phyloP scores from a whole-genome alignment of 495 filamentous ascomycete genomes.

The Neohortaea acidophila region DNA sequence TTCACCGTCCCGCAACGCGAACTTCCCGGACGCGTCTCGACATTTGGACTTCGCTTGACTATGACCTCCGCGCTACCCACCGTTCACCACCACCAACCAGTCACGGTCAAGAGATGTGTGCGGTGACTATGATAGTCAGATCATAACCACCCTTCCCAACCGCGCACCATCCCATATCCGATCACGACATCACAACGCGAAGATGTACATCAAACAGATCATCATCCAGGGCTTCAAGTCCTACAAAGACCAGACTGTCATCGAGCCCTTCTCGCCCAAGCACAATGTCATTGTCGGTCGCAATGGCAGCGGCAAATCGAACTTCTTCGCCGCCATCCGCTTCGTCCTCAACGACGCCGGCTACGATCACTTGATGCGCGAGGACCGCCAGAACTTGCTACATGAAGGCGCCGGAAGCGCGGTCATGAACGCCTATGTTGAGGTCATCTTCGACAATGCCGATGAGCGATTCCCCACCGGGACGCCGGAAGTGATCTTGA shows the following conservation, averaged over 20 bases:
- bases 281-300: conserved; percentile 98
- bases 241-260: conserved; percentile 99
- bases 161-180: neutral
- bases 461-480: conserved; percentile 94
- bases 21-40: too few species aligned
- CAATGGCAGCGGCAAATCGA: conserved; percentile 98
- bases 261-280: conserved; percentile 94
- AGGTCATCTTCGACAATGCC: conserved; percentile 96
- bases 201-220: conserved; percentile 98
- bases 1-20: too few species aligned
- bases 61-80: too few species aligned
- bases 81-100: too few species aligned
- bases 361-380: conserved; percentile 88
- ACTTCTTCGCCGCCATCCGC: conserved; percentile 98
- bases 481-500: conserved; percentile 73
- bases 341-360: conserved; percentile 97
- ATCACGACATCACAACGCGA: neutral
- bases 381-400: conserved; percentile 86
- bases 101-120: too few species aligned
- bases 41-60: too few species aligned
- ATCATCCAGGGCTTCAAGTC: conserved; percentile 99
- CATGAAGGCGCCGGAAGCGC: conserved; percentile 95
- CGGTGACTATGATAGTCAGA: too few species aligned
- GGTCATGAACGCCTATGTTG: conserved; percentile 97
- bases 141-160: too few species aligned